phyloP scores from a whole-genome alignment of 2,329 filamentous ascomycete species.

The Sclerotinia nivalis region DNA sequence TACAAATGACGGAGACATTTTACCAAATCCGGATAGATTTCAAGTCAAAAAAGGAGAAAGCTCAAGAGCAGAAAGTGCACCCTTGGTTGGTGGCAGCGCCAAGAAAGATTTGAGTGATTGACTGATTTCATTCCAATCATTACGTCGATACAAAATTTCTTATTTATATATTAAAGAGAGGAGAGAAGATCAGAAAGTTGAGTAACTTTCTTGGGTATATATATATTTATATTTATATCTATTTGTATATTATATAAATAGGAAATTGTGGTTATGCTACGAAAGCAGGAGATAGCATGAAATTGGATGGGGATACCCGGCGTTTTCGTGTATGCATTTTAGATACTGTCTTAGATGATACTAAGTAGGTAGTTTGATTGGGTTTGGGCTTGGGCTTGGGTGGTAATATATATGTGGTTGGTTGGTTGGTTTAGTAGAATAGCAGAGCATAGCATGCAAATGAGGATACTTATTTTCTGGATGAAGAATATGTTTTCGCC shows the following conservation, averaged over 20 bases:
- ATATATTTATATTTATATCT: too few species aligned
- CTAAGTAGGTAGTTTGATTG: too few species aligned
- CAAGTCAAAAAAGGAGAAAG: conserved; percentile 21
- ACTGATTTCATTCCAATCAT: background rate
- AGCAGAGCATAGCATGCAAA: background rate
- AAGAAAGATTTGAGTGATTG: conserved; percentile 24
- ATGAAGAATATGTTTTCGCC: background rate
- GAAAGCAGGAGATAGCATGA: conserved; percentile 10
- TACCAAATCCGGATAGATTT: conserved; percentile 29
- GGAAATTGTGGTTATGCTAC: background rate
- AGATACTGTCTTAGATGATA: background rate
- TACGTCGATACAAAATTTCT: background rate
- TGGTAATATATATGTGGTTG: conserved; percentile 6
- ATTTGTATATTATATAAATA: background rate
- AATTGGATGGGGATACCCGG: conserved; percentile 18
- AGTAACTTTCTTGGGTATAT: too few species aligned
- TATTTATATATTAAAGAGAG: background rate
- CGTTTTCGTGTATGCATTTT: conserved; percentile 12
- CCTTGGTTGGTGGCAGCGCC: background rate
- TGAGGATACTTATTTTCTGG: conserved; percentile 1
- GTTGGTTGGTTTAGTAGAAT: background rate
- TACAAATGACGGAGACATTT: conserved; percentile 39
- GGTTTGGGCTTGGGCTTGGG: background rate
- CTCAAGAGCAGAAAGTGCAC: conserved; percentile 11
- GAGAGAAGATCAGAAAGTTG: background rate